Evolutionary conservation across 805 yeast species (phyloP), one percentile per base, ranked within the genome.

Genomic region (Nakazawaea anatomiae): DNA sequence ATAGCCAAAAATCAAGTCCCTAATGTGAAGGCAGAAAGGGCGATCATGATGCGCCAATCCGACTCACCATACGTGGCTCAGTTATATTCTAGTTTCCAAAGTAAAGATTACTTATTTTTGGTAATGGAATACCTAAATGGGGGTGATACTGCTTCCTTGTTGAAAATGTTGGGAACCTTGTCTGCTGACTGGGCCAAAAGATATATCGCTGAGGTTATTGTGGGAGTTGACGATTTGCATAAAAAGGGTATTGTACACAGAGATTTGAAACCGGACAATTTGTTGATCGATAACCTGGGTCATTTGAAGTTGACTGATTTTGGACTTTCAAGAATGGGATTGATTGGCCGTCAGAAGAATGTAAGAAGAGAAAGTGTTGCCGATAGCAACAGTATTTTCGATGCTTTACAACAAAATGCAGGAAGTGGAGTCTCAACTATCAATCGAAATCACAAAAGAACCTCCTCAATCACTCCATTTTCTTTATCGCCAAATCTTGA

Each of bases 51-150:
- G 95, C 84, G 95, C 2, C 98, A 94, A 62, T 80, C 96, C 2
- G 92, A 90, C 55, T 86, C 92, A 39, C 95, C 96, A 0, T 89
- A 86, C 63, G 97, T 94, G 53, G 98, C 96, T 1, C 90, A 85
- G 61, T 72, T 94, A 32, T 87, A 83, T 60, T 87, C 87, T 47
- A 85, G 95, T 35, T 94, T 94, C 65, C 99, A 94, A 68, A 88
- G 89, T 54, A 79, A 80, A 46, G 95, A 89, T 54, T 90, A 85
- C 62, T 71, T 94, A 14, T 94, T 88, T 61, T 72, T 94, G 57
- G 99, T 94, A 2, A 92, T 95, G 98, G 99, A 94, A 64, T 94
- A 89, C 61, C 71, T 94, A 39, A 89, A 87, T 57, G 99, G 99
- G 42, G 99, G 99, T 35, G 99, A 94, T 65, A 80, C 92, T 60